These are phyloP conservation scores for Tagetes erecta DNA, from an alignment of 129 eudicot species.

Conservation along the genomic window DNA sequence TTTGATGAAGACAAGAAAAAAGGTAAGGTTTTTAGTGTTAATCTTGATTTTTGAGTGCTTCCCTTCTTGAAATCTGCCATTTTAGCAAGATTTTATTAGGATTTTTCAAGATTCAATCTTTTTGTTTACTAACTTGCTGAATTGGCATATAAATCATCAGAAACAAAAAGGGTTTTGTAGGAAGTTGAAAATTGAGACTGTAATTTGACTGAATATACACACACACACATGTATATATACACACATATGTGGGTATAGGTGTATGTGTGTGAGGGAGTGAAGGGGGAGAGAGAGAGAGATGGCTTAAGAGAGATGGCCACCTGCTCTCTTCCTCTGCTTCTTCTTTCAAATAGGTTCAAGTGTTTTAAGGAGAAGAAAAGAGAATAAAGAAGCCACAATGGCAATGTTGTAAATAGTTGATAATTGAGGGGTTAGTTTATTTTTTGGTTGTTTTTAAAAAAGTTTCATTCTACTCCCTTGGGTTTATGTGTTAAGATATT, in stretches of 20 bases:
- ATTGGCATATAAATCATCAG: slow-evolving; percentile 30
- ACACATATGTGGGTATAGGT: slow-evolving; percentile 5
- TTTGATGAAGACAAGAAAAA: slow-evolving; percentile 43
- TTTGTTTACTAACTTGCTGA: slow-evolving; percentile 18
- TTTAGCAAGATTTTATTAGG: slow-evolving; percentile 20
- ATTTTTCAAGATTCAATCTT: slow-evolving; percentile 19
- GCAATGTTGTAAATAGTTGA: slow-evolving; percentile 21
- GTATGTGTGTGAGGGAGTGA: slow-evolving; percentile 17
- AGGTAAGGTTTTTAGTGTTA: slow-evolving; percentile 52
- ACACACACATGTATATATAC: slow-evolving; percentile 5
- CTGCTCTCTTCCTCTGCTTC: slow-evolving; percentile 50
- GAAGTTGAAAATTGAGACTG: slow-evolving; percentile 19
- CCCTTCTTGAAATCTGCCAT: slow-evolving; percentile 47
- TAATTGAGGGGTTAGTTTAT: slow-evolving; percentile 27
- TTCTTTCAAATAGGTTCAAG: slow-evolving; percentile 40
- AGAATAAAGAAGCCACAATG: slow-evolving; percentile 46
- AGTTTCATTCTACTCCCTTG: slow-evolving; percentile 9
- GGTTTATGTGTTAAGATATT: slow-evolving; percentile 11
- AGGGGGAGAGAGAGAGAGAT: slow-evolving; percentile 47
- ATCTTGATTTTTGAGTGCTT: slow-evolving; percentile 42
- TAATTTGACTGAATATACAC: slow-evolving; percentile 15
- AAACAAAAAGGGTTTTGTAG: slow-evolving; percentile 24
- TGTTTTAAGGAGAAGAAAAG: slow-evolving; percentile 23
- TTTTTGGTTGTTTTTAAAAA: neutral
- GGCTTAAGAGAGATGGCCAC: slow-evolving; percentile 44